phyloP scores from a whole-genome alignment of 2,329 filamentous ascomycete species.

The Dothideomycetes sp. region DNA sequence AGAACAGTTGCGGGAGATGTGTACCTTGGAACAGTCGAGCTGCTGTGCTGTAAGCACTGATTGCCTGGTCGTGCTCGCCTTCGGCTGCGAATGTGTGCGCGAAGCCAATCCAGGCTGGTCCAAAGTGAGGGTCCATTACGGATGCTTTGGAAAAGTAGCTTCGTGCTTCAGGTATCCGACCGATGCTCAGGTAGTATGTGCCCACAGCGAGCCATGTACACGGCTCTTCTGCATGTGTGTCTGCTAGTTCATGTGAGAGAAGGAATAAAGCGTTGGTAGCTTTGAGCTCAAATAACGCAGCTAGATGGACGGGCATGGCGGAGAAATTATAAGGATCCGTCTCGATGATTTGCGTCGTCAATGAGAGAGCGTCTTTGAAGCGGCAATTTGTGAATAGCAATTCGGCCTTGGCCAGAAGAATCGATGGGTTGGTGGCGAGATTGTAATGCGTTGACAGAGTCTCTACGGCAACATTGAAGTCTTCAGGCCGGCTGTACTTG shows the following conservation, averaged over 20 bases:
- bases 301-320: conserved; percentile 82
- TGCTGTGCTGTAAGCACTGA: conserved; percentile 93
- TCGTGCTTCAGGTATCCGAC: conserved; percentile 83
- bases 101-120: conserved; percentile 96
- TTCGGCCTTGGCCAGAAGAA: conserved; percentile 81
- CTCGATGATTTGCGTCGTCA: conserved; percentile 74
- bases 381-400: conserved; percentile 90
- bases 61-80: conserved; percentile 95
- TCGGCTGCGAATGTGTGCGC: conserved; percentile 97
- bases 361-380: conserved; percentile 73
- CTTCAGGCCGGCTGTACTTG: conserved; percentile 80
- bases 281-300: conserved; percentile 77
- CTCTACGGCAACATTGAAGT: conserved; percentile 77
- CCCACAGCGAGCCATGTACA: conserved; percentile 91
- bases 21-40: conserved; percentile 93
- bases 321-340: conserved; percentile 81
- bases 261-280: conserved; percentile 85
- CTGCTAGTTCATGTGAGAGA: conserved; percentile 82
- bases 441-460: conserved; percentile 90
- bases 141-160: conserved; percentile 96
- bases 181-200: conserved; percentile 84
- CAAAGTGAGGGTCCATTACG: conserved; percentile 95
- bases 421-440: conserved; percentile 73
- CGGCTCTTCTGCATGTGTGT: conserved; percentile 81
- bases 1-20: conserved; percentile 86